Percentiles rank a stretch among this genome's conserved stretches.
Evolutionary conservation across 768 basidiomycete species (phyloP).

Genomic region (Panellus pusillus): DNA sequence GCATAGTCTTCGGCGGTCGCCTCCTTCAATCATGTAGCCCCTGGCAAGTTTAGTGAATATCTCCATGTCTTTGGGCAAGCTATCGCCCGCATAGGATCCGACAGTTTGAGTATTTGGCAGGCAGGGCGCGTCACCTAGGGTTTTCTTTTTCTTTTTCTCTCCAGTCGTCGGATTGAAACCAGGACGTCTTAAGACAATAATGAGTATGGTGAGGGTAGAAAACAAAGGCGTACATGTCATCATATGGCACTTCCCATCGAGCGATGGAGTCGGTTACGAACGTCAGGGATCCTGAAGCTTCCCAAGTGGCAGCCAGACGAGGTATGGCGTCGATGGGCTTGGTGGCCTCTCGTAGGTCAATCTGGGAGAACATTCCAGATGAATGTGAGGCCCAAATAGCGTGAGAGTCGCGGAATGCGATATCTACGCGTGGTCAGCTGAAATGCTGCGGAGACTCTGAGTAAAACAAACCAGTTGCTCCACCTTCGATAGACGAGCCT

Average conservation of each 20-base stretch:
- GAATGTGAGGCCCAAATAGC: slow-evolving; percentile 71
- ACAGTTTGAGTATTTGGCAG: slow-evolving; percentile 55
- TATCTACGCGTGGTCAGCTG: slow-evolving; percentile 43
- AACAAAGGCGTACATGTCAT: slow-evolving; percentile 63
- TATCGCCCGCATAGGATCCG: slow-evolving; percentile 47
- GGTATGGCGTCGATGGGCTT: slow-evolving; percentile 70
- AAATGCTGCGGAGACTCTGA: background rate
- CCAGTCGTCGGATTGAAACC: slow-evolving; percentile 34
- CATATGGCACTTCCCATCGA: slow-evolving; percentile 72
- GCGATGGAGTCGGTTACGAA: slow-evolving; percentile 61
- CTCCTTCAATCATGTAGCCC: slow-evolving; percentile 56
- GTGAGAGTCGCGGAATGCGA: slow-evolving; percentile 69
- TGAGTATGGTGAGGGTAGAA: background rate
- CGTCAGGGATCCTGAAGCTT: slow-evolving; percentile 58
- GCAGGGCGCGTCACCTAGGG: slow-evolving; percentile 57
- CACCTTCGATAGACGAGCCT: slow-evolving; percentile 65
- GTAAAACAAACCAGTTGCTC: slow-evolving; percentile 61
- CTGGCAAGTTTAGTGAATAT: slow-evolving; percentile 62
- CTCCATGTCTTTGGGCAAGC: slow-evolving; percentile 41
- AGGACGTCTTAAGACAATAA: slow-evolving; percentile 34
- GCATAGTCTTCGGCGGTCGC: slow-evolving; percentile 50
- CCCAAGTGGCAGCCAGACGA: slow-evolving; percentile 66
- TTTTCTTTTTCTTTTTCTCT: slow-evolving; percentile 44
- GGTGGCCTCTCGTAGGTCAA: slow-evolving; percentile 66
- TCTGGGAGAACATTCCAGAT: slow-evolving; percentile 76